Evolutionary conservation across 495 filamentous ascomycete genomes (phyloP).

Genomic region (Cryomyces antarcticus): DNA sequence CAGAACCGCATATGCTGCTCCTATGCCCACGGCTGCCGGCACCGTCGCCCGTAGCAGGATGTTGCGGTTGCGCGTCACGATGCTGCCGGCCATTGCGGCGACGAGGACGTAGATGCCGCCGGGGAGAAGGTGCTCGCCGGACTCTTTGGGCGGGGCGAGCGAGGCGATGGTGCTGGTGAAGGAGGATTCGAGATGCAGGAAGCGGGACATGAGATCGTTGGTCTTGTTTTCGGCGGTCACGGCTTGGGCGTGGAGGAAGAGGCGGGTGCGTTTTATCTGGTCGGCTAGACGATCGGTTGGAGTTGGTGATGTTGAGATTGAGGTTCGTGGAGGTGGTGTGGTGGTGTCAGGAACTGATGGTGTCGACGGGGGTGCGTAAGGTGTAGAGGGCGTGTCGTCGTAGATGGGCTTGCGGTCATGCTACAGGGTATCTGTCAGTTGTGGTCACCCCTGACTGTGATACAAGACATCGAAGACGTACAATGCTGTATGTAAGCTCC

Average conservation of each 20-base stretch:
- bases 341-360: constrained; percentile 13
- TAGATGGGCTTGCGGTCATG: constrained; percentile 67
- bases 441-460: not conserved
- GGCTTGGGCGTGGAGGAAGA: constrained; percentile 59
- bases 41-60: constrained; percentile 52
- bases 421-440: constrained; percentile 6
- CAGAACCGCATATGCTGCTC: constrained; percentile 18
- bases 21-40: constrained; percentile 24
- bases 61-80: constrained; percentile 68
- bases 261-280: constrained; percentile 61
- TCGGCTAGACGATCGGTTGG: constrained; percentile 77
- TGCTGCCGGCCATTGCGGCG: constrained; percentile 76
- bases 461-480: too few species aligned
- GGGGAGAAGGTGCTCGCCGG: constrained; percentile 66
- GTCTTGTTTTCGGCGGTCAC: constrained; percentile 51
- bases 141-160: constrained; percentile 63
- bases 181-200: constrained; percentile 59
- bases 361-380: constrained; percentile 14
- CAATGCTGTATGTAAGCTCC: constrained; percentile 2
- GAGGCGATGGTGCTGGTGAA: constrained; percentile 73
- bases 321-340: constrained; percentile 12
- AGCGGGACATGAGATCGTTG: constrained; percentile 52
- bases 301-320: constrained; percentile 22
- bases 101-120: constrained; percentile 79
- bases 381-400: constrained; percentile 38